Base-by-base conservation (phyloP, 2,329 filamentous ascomycete genomes). In the Sordariomycetes sp. region DNA sequence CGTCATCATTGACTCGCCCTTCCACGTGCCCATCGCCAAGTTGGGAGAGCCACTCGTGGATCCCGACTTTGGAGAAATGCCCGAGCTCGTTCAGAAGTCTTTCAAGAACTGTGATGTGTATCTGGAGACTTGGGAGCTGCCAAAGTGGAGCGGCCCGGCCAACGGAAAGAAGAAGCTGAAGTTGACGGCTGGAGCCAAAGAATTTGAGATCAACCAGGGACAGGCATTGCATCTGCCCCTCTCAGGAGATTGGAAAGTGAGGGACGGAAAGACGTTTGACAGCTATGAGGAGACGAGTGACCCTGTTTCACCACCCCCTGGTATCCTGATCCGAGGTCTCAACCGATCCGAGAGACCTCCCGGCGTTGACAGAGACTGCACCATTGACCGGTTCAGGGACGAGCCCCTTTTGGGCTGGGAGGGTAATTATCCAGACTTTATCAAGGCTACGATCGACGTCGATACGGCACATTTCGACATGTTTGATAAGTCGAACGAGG, bases 91-190 rank as follows among this genome's bases (percentile, higher is more conserved):
- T 33, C 42, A 43, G 21, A 48, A 47, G 31, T 43, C 45, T n/a
- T 50, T 54, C 15, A 46, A 48, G 18, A 50, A 53, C 34, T 53
- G 50, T 44, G 44, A 51, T 17, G 35, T 42, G 21, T 54, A 55
- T 46, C 41, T 56, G 12, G 42, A 50, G 23, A 11, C 43, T 21
- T 54, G 50, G 50, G 42, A 49, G 15, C 40, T 50, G 6, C 50
- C 49, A 14, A 36, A 30, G 14, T 54, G 47, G 46, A 40, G 42
- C 15, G 44, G 34, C 9, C 41, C 44, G 5, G 37, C 36, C 14
- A 40, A 47, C 4, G 41, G 32, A 5, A 45, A 42, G 9, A 35
- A 42, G 25, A 33, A 26, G 4, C 42, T 47, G 18, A 38, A 33
- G 5, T 33, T 51, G 11, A 28, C 11, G 2, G 20, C 21, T 7